Evolutionary conservation across 352 stramenopile species (phyloP).

Genomic region (Aphanomyces euteiches): DNA sequence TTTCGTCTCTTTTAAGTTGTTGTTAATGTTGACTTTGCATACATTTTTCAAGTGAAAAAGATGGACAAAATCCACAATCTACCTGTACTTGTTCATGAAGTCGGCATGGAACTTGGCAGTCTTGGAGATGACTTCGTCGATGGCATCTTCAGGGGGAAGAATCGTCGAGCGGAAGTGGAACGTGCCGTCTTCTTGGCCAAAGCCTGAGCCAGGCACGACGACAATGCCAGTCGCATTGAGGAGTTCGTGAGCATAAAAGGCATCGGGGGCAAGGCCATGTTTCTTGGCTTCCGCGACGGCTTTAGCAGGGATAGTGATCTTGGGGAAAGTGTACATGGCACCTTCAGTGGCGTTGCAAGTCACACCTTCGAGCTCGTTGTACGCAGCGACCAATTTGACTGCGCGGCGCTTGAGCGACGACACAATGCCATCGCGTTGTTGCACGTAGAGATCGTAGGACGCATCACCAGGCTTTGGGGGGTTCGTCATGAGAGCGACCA

Average conservation of each 20-base stretch:
- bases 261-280: slow-evolving; percentile 86
- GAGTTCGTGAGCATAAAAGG: slow-evolving; percentile 96
- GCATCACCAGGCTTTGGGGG: slow-evolving; percentile 87
- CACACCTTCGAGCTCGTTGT: slow-evolving; percentile 96
- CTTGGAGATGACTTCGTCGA: slow-evolving; percentile 92
- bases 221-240: slow-evolving; percentile 96
- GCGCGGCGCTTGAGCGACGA: slow-evolving; percentile 92
- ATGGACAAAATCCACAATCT: slow-evolving; percentile 15
- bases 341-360: slow-evolving; percentile 96
- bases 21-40: too few relatives aligned
- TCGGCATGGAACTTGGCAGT: slow-evolving; percentile 93
- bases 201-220: slow-evolving; percentile 96
- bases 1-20: too few relatives aligned
- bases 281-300: slow-evolving; percentile 77
- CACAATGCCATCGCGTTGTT: slow-evolving; percentile 92
- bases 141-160: slow-evolving; percentile 94
- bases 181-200: slow-evolving; percentile 94
- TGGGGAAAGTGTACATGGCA: slow-evolving; percentile 98
- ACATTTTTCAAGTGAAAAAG: too few relatives aligned
- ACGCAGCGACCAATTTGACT: slow-evolving; percentile 88
- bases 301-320: slow-evolving; percentile 87
- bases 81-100: slow-evolving; percentile 95
- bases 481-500: slow-evolving; percentile 98
- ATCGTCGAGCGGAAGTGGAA: slow-evolving; percentile 99
- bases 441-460: slow-evolving; percentile 86